phyloP scores from a whole-genome alignment of 768 basidiomycete species.

The Lanmaoa pseudosensibilis region DNA sequence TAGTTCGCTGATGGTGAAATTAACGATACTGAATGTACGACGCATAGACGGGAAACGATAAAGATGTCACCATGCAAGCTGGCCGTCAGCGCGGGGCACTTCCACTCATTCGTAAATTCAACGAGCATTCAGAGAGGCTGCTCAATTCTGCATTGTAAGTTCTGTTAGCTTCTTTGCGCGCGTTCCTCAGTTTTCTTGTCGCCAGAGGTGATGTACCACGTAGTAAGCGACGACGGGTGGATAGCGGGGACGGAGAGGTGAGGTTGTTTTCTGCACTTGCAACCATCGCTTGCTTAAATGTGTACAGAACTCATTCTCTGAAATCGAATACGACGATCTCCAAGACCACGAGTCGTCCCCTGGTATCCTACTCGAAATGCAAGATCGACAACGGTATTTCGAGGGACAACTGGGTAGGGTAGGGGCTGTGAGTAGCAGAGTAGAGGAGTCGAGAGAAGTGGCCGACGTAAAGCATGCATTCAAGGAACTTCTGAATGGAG shows the following conservation, averaged over 20 bases:
- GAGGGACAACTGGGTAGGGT: constrained; percentile 55
- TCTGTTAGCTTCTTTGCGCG: constrained; percentile 1
- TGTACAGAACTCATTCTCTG: constrained; percentile 39
- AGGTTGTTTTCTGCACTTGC: constrained; percentile 1
- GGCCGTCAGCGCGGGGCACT: constrained; percentile 85
- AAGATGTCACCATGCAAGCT: constrained; percentile 94
- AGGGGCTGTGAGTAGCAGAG: constrained; percentile 3
- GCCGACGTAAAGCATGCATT: constrained; percentile 51
- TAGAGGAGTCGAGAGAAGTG: constrained; percentile 23
- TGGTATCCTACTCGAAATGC: constrained; percentile 84
- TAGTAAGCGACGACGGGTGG: constrained; percentile 59
- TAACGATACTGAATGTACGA: background rate
- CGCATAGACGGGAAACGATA: constrained; percentile 79
- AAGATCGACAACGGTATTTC: constrained; percentile 80
- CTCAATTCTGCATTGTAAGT: constrained; percentile 75
- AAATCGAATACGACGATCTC: constrained; percentile 86
- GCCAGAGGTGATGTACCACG: constrained; percentile 55
- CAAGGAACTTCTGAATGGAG: constrained; percentile 44
- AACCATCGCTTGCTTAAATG: background rate
- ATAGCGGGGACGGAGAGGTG: constrained; percentile 46
- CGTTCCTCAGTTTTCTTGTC: background rate
- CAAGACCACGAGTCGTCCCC: constrained; percentile 62
- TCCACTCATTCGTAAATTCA: constrained; percentile 94
- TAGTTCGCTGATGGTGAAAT: background rate
- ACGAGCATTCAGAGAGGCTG: constrained; percentile 92